A percentile compares a stretch with the other conserved stretches of the same genome.
Conservation (phyloP, 2,329 filamentous ascomycete species). For the Fusarium secorum region DNA sequence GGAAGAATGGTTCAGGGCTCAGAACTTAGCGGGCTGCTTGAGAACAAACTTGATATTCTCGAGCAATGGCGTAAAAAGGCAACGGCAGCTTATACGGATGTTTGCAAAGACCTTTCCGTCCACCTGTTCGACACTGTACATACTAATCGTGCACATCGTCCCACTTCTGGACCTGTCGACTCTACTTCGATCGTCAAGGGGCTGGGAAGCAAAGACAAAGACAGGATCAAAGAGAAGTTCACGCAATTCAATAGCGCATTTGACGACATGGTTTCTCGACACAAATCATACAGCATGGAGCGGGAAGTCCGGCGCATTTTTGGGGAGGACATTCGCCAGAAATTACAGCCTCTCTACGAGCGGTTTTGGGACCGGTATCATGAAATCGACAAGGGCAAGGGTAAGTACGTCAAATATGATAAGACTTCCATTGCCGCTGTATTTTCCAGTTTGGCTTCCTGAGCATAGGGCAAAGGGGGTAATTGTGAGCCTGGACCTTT, state of each 20-base stretch:
- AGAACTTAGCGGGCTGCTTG: conserved; percentile 77
- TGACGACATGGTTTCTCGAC: conserved; percentile 83
- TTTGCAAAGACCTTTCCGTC: conserved; percentile 87
- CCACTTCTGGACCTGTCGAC: conserved; percentile 78
- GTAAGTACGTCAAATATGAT: conserved; percentile 98
- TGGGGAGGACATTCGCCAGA: conserved; percentile 83
- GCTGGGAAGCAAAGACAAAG: conserved; percentile 88
- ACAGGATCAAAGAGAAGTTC: conserved; percentile 96
- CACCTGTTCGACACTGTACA: conserved; percentile 91
- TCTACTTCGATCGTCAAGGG: conserved; percentile 85
- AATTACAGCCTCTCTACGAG: conserved; percentile 93
- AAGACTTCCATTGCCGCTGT: conserved; percentile 79
- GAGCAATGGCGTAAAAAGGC: conserved; percentile 91
- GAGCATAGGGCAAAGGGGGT: conserved; percentile 11
- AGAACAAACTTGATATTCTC: conserved; percentile 70
- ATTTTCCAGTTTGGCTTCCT: conserved; percentile 59
- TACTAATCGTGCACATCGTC: conserved; percentile 78
- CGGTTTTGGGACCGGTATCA: conserved; percentile 98
- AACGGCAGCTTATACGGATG: conserved; percentile 79
- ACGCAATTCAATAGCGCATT: conserved; percentile 89
- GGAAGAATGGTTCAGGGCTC: conserved; percentile 85
- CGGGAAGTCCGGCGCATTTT: conserved; percentile 84
- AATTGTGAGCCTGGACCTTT: not conserved
- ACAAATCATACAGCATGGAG: conserved; percentile 90
- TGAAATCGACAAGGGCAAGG: conserved; percentile 96